Conservation (phyloP, 2,329 filamentous ascomycete species). For the Pyricularia sp. region DNA sequence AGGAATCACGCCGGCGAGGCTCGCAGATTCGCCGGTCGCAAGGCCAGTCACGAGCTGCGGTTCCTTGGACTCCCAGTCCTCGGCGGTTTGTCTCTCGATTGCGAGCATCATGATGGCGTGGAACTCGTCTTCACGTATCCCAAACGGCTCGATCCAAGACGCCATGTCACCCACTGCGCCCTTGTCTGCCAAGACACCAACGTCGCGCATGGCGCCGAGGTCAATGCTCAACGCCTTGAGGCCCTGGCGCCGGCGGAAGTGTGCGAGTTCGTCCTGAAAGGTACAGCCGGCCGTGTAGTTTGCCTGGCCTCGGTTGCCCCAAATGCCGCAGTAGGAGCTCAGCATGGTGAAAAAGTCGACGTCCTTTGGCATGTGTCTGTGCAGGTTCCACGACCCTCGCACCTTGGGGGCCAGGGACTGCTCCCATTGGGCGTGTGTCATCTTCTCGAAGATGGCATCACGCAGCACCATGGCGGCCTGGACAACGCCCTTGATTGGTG, state of each 20-base stretch:
- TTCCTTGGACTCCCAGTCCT: too few species aligned
- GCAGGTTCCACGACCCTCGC: constrained; percentile 10
- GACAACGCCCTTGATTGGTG: constrained; percentile 9
- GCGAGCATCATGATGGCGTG: too few species aligned
- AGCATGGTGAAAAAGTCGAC: not conserved
- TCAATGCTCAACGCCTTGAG: constrained; percentile 12
- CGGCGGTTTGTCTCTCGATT: too few species aligned
- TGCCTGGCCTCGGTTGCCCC: not conserved
- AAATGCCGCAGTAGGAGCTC: constrained; percentile 11
- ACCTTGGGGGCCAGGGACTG: not conserved
- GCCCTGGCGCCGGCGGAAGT: constrained; percentile 10
- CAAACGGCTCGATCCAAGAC: too few species aligned
- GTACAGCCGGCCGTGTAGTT: not conserved
- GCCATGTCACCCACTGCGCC: not conserved
- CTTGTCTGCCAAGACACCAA: constrained; percentile 39
- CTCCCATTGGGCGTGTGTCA: not conserved
- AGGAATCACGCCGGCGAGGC: too few species aligned
- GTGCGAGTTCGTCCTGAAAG: constrained; percentile 21
- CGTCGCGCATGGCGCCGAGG: constrained; percentile 12
- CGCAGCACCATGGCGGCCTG: not conserved
- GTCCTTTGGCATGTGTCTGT: not conserved
- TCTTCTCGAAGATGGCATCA: not conserved
- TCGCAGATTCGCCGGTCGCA: too few species aligned
- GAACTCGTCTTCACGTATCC: too few species aligned
- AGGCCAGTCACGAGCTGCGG: too few species aligned